Evolutionary conservation across 1,284 basidiomycete species (phyloP), one percentile per base, ranked within the genome.

Genomic region (Rhodotorula mucilaginosa): DNA sequence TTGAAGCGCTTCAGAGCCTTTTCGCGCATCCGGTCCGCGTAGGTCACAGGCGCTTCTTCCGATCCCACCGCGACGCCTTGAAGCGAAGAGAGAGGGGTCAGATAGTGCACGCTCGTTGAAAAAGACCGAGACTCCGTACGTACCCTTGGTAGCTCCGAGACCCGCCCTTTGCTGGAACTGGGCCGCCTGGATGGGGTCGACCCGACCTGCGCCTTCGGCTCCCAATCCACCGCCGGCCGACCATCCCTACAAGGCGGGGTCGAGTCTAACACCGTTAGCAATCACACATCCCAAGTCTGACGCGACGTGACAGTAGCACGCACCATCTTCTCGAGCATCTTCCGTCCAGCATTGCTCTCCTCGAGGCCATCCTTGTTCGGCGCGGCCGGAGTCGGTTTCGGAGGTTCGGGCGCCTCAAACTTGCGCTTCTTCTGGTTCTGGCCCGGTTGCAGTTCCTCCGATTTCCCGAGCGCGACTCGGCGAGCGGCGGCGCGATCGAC

Each of bases 401-500:
- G 86, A 2, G 86, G 83, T 1, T 86, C 85, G 1, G 89, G 89
- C 2, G 85, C 88, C 61, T 90, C 89, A 7, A 85, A 85, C 69
- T 79, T 80, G 69, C 82, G 81, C 79, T 78, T 79, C 78, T 70
- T 80, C 34, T 39, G 58, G 51, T 31, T 61, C 3, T 57, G 60
- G n/a, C 89, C 88, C 5, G 86, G 85, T 1, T 87, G 77, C 16
- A 92, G 93, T 8, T 87, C 85, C 52, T 94, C 92, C 0, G 94
- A 92, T 78, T 34, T 93, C 75, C 93, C 90, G 82, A 93, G 92
- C 79, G 92, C 87, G 59, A 88, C 86, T 23, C 94, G 87, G 15
- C 94, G 88, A 79, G 95, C 93, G 2, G 88, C 90, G 1, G 94
- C 94, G 52, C 94, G 88, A 80, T 97, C 94, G 51, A 93, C 88